phyloP scores from a whole-genome alignment of 352 stramenopile genomes.

The Phytophthora idaei region DNA sequence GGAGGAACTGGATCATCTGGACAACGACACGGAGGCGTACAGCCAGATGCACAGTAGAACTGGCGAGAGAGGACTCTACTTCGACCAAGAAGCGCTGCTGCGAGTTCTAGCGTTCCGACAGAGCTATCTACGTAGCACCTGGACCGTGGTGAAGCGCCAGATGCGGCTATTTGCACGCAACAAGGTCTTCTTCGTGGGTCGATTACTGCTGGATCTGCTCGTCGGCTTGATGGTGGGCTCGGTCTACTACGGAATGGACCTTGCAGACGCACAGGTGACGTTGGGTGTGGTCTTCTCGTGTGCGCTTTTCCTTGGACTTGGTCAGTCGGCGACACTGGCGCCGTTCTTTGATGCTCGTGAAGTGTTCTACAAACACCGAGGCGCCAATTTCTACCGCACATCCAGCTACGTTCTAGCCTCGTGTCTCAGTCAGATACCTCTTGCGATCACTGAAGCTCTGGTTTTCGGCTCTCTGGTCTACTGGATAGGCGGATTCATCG shows the following conservation, averaged over 20 bases:
- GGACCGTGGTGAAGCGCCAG: slow-evolving; percentile 46
- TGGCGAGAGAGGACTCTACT: slow-evolving; percentile 33
- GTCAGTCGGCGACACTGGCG: slow-evolving; percentile 69
- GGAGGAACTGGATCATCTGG: slow-evolving; percentile 36
- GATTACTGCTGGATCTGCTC: slow-evolving; percentile 38
- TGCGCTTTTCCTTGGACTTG: slow-evolving; percentile 78
- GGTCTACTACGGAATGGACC: slow-evolving; percentile 46
- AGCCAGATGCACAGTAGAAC: slow-evolving; percentile 26
- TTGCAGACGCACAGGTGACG: slow-evolving; percentile 42
- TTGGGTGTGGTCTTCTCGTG: slow-evolving; percentile 79
- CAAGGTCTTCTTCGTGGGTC: slow-evolving; percentile 41
- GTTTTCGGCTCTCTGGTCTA: slow-evolving; percentile 85
- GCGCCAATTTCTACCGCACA: slow-evolving; percentile 83
- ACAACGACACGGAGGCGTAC: slow-evolving; percentile 33
- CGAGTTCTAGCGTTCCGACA: slow-evolving; percentile 48
- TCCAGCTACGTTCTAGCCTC: slow-evolving; percentile 75
- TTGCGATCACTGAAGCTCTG: slow-evolving; percentile 60
- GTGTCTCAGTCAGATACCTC: slow-evolving; percentile 39
- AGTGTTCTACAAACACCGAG: slow-evolving; percentile 84
- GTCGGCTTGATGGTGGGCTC: slow-evolving; percentile 50
- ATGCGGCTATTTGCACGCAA: slow-evolving; percentile 45
- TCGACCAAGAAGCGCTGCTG: slow-evolving; percentile 43
- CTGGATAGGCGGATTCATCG: slow-evolving; percentile 71
- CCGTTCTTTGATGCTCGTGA: slow-evolving; percentile 64
- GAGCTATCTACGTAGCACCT: slow-evolving; percentile 38